Evolutionary conservation across 441 rosid genomes (phyloP).

Genomic region (Metrosideros polymorpha): DNA sequence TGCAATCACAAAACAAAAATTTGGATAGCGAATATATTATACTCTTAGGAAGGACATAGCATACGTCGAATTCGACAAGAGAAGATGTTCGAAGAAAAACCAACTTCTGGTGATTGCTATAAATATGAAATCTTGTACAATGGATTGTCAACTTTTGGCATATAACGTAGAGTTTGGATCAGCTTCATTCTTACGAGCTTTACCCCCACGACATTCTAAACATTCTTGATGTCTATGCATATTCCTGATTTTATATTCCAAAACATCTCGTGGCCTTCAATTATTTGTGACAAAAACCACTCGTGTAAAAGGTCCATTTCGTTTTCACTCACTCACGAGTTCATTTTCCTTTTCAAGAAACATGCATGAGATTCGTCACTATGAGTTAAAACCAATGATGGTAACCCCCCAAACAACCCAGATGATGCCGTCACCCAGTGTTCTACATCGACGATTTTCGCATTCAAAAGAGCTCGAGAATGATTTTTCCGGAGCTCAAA

Average conservation of each 20-base stretch:
- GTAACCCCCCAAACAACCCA: background rate
- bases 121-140: background rate
- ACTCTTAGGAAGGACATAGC: background rate
- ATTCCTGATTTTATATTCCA: background rate
- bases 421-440: background rate
- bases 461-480: background rate
- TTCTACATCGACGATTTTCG: background rate
- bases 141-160: background rate
- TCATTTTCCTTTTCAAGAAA: background rate
- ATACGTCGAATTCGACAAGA: background rate
- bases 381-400: background rate
- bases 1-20: background rate
- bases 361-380: background rate
- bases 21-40: background rate
- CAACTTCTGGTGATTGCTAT: background rate
- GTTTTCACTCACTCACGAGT: background rate
- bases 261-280: background rate
- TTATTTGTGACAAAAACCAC: background rate
- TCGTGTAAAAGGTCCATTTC: background rate
- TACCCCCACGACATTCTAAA: background rate
- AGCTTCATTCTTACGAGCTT: background rate
- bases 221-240: background rate
- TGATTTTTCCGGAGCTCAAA: background rate
- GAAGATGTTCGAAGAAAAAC: background rate
- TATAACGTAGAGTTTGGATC: background rate